Evolutionary conservation across 2,329 filamentous ascomycete genomes (phyloP).

Genomic region (Pestalotiopsis sp.): DNA sequence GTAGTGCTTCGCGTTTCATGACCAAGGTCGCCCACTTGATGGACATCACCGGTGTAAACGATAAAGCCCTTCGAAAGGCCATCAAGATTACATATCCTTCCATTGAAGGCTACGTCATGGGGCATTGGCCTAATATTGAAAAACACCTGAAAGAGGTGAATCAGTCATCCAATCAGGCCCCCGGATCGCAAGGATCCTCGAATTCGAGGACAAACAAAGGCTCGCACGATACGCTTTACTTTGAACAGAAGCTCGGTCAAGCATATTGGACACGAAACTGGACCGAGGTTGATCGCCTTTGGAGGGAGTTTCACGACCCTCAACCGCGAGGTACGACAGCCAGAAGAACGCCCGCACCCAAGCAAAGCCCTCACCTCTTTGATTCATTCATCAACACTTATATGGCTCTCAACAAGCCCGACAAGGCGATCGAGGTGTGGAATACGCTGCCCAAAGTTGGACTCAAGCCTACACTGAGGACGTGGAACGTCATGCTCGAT

Average conservation of each 20-base stretch:
- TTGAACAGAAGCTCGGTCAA: conserved; percentile 21
- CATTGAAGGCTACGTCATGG: conserved; percentile 27
- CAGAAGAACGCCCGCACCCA: conserved; percentile 21
- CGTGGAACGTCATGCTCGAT: conserved; percentile 75
- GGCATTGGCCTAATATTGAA: conserved; percentile 29
- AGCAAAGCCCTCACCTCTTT: conserved; percentile 24
- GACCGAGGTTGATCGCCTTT: conserved; percentile 26
- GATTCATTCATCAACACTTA: conserved; percentile 31
- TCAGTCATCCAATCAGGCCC: background rate
- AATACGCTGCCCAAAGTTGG: conserved; percentile 39
- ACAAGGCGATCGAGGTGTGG: conserved; percentile 30
- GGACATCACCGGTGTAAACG: conserved; percentile 21
- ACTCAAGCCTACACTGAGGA: conserved; percentile 61
- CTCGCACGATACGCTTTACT: background rate
- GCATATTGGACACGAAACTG: conserved; percentile 19
- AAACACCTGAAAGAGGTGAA: conserved; percentile 18
- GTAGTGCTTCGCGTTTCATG: conserved; percentile 27
- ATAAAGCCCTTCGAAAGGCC: conserved; percentile 18
- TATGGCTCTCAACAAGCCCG: conserved; percentile 28
- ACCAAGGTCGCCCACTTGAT: conserved; percentile 27
- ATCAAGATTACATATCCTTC: conserved; percentile 21
- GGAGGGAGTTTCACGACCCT: conserved; percentile 25
- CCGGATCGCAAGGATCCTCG: background rate
- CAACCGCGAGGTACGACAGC: conserved; percentile 18
- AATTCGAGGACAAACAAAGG: conserved; percentile 4